Percentiles rank a stretch among this genome's conserved stretches.
These are phyloP conservation scores for Amylocarpus encephaloides DNA, from an alignment of 2,329 filamentous ascomycete genomes.

Conservation along the genomic window DNA sequence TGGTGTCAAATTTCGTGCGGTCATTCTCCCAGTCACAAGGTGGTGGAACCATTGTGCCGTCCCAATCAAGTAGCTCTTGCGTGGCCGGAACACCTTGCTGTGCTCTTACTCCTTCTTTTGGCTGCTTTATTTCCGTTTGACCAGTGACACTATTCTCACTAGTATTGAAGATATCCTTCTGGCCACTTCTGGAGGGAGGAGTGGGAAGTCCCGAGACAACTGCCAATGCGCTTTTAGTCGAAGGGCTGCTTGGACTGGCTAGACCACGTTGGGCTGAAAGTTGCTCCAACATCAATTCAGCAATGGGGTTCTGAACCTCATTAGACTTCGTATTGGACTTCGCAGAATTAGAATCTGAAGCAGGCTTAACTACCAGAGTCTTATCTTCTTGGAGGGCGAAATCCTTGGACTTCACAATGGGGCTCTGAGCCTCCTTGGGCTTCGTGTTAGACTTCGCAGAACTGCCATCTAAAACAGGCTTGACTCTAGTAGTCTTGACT, in stretches of 20 bases:
- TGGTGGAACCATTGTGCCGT: conserved; percentile 18
- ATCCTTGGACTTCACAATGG: not conserved
- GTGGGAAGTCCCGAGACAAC: conserved; percentile 9
- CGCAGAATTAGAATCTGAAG: no score
- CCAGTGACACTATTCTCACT: not conserved
- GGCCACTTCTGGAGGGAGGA: not conserved
- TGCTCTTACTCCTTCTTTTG: conserved; percentile 17
- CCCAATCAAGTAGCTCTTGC: conserved; percentile 22
- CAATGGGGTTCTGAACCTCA: not conserved
- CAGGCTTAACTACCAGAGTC: no score
- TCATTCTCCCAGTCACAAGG: conserved; percentile 25
- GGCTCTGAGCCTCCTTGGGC: not conserved
- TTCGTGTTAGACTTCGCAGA: no score
- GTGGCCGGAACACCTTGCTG: conserved; percentile 17
- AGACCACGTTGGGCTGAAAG: not conserved
- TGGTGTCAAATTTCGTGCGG: conserved; percentile 18
- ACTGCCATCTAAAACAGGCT: no score
- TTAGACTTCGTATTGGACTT: no score
- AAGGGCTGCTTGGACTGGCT: not conserved
- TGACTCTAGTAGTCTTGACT: no score
- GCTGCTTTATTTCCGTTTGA: not conserved
- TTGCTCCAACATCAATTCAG: not conserved
- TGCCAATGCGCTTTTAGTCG: conserved; percentile 1
- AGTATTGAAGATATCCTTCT: not conserved
- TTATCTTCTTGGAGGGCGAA: no score